Base-by-base conservation (phyloP, 2,329 filamentous ascomycete species). In the Alternaria arborescens region DNA sequence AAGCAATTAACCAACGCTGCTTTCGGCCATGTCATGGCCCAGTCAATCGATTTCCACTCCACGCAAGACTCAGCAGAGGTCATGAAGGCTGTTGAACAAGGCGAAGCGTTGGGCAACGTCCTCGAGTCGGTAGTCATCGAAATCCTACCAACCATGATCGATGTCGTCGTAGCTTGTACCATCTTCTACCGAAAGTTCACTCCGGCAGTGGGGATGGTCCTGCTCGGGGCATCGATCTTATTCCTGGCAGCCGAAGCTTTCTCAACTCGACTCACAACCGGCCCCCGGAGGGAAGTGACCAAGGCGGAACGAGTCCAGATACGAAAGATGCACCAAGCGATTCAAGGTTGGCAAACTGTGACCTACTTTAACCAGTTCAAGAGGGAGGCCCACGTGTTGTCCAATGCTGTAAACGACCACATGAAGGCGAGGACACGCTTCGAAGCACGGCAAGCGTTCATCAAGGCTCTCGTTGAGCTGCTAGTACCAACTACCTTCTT, bases 1-100 rank as follows among this genome's bases (percentile, higher is more conserved):
- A 81, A 84, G 48, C 81, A 83, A 16, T 82, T 92, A 48, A 85
- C 83, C 12, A 85, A 85, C 1, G 83, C 87, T 2, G 85, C 88
- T 0, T 92, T 91, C 71, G 82, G 84, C 58, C 89, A 92, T 59
- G 83, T 92, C 32, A 87, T 92, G 83, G 82, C 80, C n/a, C 81
- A 91, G 1, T 89, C 88, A 0, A 89, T 89, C 79, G 88, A 91
- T 61, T 92, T 91, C 55, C 89, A 92, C 71, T 86, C 87, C 16
- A 84, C 84, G 52, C 89, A 89, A 64, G 84, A 86, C 55, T 88
- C 87, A 1, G 88, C 87, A 2, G 86, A 90, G 62, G 81, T 91
- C 0, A 86, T 88, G 74, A 85, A 87, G 63, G 85, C 88, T 3
- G 84, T 91, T 18, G 82, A 85, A 48, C 88, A 90, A 66, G 90